Evolutionary conservation across 75 land plant genomes (phyloP).

Genomic region (Adiantum capillusveneris): DNA sequence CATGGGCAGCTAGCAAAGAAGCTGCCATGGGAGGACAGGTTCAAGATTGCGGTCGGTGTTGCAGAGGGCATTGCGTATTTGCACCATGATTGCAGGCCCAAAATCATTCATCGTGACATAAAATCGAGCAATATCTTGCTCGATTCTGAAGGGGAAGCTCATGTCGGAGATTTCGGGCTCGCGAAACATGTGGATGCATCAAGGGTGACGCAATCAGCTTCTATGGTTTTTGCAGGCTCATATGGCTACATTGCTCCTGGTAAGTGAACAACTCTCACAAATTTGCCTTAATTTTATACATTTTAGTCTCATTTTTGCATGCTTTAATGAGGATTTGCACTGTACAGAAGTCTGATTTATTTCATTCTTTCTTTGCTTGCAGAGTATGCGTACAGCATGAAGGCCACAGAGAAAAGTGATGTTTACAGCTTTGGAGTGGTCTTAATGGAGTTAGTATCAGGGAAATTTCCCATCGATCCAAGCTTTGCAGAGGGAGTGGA

Average conservation of each 20-base stretch:
- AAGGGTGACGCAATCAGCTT: conserved; percentile 39
- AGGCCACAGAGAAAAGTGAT: conserved; percentile 79
- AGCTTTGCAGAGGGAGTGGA: conserved; percentile 61
- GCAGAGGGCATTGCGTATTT: conserved; percentile 74
- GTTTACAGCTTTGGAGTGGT: conserved; percentile 90
- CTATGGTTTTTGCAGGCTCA: conserved; percentile 69
- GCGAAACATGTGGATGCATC: conserved; percentile 51
- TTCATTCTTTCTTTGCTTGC: conserved; percentile 13
- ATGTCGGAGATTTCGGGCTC: conserved; percentile 79
- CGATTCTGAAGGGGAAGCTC: conserved; percentile 67
- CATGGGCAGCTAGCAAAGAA: conserved; percentile 31
- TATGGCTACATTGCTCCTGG: conserved; percentile 98
- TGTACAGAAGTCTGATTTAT: too few relatives aligned
- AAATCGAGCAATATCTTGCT: conserved; percentile 76
- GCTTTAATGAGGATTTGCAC: too few relatives aligned
- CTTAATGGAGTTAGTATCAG: conserved; percentile 83
- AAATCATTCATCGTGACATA: conserved; percentile 72
- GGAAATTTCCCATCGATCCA: conserved; percentile 59
- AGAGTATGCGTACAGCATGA: conserved; percentile 85
- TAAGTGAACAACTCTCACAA: too few relatives aligned
- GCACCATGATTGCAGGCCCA: conserved; percentile 76
- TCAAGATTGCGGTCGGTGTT: conserved; percentile 62
- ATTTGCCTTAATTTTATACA: too few relatives aligned
- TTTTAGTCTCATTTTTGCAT: too few relatives aligned
- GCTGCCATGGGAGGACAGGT: conserved; percentile 54